Evolutionary conservation across 768 basidiomycete species (phyloP).

Genomic region (Lactarius hengduanensis): DNA sequence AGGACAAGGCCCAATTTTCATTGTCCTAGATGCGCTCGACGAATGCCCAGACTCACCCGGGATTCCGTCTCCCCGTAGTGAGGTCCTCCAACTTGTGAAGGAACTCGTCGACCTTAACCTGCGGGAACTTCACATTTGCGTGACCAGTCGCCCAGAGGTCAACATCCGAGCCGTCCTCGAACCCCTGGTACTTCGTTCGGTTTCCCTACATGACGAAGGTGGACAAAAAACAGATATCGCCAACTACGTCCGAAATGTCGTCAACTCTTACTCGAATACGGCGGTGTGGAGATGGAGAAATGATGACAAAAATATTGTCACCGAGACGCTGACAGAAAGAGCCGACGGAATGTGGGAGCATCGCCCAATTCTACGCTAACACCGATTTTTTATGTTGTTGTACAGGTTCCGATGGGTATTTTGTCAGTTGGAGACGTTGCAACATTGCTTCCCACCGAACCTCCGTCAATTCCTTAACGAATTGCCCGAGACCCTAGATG

Average conservation of each 20-base stretch:
- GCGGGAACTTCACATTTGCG: neutral
- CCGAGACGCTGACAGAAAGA: neutral
- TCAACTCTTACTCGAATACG: neutral
- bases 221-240: neutral
- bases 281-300: neutral
- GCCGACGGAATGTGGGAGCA: neutral
- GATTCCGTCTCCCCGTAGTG: neutral
- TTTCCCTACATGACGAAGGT: neutral
- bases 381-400: neutral
- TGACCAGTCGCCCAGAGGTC: neutral
- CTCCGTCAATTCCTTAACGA: neutral
- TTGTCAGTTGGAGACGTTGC: neutral
- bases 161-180: neutral
- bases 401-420: constrained; percentile 1
- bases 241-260: neutral
- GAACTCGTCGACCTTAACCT: neutral
- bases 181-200: neutral
- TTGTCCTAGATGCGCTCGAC: neutral
- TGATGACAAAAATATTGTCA: neutral
- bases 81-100: neutral
- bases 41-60: neutral
- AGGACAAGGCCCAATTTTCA: neutral
- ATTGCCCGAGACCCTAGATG: neutral
- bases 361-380: neutral
- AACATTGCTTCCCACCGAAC: neutral